These are phyloP conservation scores for Poterioochromonas sp. DNA, from an alignment of 352 stramenopile species.

Conservation along the genomic window DNA sequence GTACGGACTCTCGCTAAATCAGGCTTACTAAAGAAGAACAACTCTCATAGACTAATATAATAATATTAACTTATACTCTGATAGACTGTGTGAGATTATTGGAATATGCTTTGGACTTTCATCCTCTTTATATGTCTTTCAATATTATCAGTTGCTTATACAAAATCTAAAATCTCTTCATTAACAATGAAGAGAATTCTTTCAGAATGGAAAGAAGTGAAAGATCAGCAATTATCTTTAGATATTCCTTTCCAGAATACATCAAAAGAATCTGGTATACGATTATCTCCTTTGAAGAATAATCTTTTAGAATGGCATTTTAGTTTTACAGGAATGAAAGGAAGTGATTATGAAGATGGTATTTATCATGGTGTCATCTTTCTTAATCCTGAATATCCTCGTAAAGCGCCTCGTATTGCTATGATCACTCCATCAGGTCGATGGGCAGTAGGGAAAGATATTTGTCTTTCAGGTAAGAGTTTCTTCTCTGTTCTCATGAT, in stretches of 20 bases:
- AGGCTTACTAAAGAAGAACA: too few relatives aligned
- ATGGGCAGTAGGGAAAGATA: constrained; percentile 79
- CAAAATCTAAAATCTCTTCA: neutral
- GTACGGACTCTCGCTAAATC: too few relatives aligned
- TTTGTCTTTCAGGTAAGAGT: constrained; percentile 71
- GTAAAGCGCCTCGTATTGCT: constrained; percentile 93
- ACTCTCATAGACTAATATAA: too few relatives aligned
- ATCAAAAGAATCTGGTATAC: neutral
- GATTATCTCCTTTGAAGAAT: constrained; percentile 50
- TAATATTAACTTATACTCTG: too few relatives aligned
- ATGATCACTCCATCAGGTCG: constrained; percentile 72
- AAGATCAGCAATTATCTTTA: neutral
- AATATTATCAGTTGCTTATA: too few relatives aligned
- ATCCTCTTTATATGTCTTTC: too few relatives aligned
- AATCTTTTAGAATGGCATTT: constrained; percentile 88
- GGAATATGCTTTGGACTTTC: too few relatives aligned
- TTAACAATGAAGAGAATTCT: neutral
- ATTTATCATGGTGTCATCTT: constrained; percentile 96
- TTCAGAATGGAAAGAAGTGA: constrained; percentile 27
- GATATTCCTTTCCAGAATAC: neutral
- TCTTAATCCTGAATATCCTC: constrained; percentile 82
- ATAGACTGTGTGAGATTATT: too few relatives aligned
- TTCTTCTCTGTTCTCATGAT: constrained; percentile 33
- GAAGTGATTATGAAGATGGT: constrained; percentile 90
- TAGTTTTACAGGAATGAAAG: constrained; percentile 86